Evolutionary conservation across 768 basidiomycete species (phyloP), one percentile per base, ranked within the genome.

Genomic region (Crepidotus variabilis): DNA sequence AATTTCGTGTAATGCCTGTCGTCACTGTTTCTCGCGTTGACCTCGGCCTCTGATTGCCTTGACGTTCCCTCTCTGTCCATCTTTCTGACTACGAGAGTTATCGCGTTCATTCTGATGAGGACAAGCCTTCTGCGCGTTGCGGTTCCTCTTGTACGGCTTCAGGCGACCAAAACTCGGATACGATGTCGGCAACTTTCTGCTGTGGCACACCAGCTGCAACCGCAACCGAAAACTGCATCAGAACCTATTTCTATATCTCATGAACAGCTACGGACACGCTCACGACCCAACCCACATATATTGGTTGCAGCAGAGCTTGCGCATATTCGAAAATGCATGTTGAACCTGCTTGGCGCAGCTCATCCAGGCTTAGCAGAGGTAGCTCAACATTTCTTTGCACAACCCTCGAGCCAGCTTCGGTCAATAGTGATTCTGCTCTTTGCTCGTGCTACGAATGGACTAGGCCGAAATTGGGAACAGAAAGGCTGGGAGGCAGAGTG

Each of bases 361-460:
- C 92, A 98, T 69, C 91, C 96, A 0, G 84, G 86, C 2, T 85
- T 98, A 51, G 84, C 87, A 57, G 86, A 90, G 51, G 86, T 97
- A 53, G 94, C 96, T 2, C 83, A 91, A 61, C 94, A 92, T 72
- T 98, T 97, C 75, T 98, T 98, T 69, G 73, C 87, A 50, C 85
- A 90, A 57, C 87, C 88, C 13, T 91, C 93, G 10, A 94, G 94
- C 67, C 94, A 98, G 66, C 77, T 98, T 23, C 84, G 97, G 6
- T 94, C 97, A 2, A 74, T 94, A 52, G 75, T 98, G 34, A 91
- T 98, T 14, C 81, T 99, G 20, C 82, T 99, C 33, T 90, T 97
- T 71, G 78, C 91, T 16, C 87, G 89, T 56, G 97, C 95, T 7
- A 97, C 94, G 22, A 98, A 98, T 67, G 96, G 96, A 1, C 75